Base-by-base conservation (phyloP, 306 rosid genomes). In the Cicer chorassanicum region DNA sequence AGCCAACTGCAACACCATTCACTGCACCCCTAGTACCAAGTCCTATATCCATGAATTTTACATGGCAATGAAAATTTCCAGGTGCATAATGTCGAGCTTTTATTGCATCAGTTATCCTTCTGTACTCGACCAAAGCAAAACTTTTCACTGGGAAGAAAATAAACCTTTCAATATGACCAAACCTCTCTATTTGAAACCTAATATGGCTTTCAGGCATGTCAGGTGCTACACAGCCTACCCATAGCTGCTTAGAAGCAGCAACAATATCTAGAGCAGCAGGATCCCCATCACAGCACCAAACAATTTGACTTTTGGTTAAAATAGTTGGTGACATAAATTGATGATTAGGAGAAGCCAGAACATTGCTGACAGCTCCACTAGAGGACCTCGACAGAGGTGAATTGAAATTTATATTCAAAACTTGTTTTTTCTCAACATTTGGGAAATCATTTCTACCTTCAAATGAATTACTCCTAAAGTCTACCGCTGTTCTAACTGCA, bases 271-370 rank as follows among this genome's bases (percentile, higher is more conserved):
- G 79, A 80, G 95, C 83, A 44, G 90, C 90, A 12, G 86, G 86
- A 82, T 94, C 98, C 68, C 98, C 98, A 76, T 94, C 97, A 79
- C 73, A 90, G 72, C 79, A 85, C 96, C 97, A 94, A 71, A 85
- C 74, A 48, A 39, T 77, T 74, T 86, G 96, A 82, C 80, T 60
- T 50, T 70, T 67, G 16, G 89, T 40, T 57, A 90, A 83, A 72
- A 82, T 68, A 69, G 81, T 65, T 42, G 89, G 86, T 70, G 80
- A 82, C 81, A 80, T 68, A 59, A 81, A 74, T 75, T 82, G 87
- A 80, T 82, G 85, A 68, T 82, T 90, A 63, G 96, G 91, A 81
- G 97, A 88, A 59, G 83, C 73, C 78, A 81, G 66, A 78, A 86
- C 81, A 81, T 68, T 85, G 77, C 77, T 72, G 61, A 62, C 74